A percentile compares a stretch with the other conserved stretches of the same genome.
phyloP scores from a whole-genome alignment of 176 grass and related monocot genomes.

The Saccharum spontaneum region DNA sequence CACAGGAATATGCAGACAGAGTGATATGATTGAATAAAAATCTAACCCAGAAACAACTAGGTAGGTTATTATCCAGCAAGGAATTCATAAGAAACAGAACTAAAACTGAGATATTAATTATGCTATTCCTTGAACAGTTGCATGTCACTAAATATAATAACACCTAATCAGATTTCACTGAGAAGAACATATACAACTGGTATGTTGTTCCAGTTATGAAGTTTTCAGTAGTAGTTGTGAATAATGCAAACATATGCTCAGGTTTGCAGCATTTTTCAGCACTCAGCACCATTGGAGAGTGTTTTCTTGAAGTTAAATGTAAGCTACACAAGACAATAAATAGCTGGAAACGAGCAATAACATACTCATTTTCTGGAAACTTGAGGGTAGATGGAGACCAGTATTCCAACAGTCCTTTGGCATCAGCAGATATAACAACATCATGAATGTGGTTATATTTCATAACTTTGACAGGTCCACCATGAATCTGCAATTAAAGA shows the following conservation, averaged over 20 bases:
- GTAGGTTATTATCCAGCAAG: constrained; percentile 2
- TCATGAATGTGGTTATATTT: constrained; percentile 75
- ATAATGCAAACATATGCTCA: constrained; percentile 4
- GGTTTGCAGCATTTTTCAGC: background rate
- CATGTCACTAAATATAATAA: background rate
- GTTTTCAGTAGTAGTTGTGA: background rate
- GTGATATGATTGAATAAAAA: background rate
- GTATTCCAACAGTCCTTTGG: constrained; percentile 85
- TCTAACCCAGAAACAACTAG: constrained; percentile 16
- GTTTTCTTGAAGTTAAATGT: background rate
- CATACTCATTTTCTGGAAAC: constrained; percentile 81
- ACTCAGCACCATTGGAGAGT: background rate
- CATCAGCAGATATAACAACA: constrained; percentile 79
- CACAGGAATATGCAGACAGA: background rate
- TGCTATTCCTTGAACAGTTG: background rate
- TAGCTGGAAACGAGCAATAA: constrained; percentile 21
- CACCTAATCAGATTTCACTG: constrained; percentile 1
- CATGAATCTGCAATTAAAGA: constrained; percentile 66
- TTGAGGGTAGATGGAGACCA: constrained; percentile 82
- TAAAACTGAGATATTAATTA: background rate
- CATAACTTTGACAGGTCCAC: constrained; percentile 81
- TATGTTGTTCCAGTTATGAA: constrained; percentile 4
- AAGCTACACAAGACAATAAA: constrained; percentile 4
- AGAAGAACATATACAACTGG: background rate
- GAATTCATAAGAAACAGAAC: constrained; percentile 18